Evolutionary conservation across 1,284 basidiomycete genomes (phyloP).

Genomic region (Anthracocystis panici-leucophaei): DNA sequence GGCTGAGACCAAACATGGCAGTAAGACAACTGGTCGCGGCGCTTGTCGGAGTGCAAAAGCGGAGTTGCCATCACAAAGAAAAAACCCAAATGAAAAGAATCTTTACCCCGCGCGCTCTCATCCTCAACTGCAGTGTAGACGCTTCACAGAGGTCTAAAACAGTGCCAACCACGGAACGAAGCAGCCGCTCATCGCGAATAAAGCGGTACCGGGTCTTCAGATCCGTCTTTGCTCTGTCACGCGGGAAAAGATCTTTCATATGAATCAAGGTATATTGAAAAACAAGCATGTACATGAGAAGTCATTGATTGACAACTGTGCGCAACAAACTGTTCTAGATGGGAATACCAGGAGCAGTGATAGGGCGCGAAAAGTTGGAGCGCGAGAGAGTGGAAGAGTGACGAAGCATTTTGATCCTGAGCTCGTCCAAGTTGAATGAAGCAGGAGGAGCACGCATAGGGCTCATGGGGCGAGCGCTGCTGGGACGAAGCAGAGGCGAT

Average conservation of each 20-base stretch:
- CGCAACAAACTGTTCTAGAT: not conserved
- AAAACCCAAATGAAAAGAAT: not conserved
- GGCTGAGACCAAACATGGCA: conserved; percentile 1
- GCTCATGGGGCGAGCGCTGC: conserved; percentile 40
- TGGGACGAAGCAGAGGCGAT: conserved; percentile 25
- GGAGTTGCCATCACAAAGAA: too few relatives aligned
- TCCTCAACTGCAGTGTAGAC: not conserved
- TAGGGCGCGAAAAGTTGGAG: conserved; percentile 27
- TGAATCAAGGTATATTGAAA: not conserved
- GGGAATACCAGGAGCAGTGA: conserved; percentile 41
- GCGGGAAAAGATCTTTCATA: conserved; percentile 1
- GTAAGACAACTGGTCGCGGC: not conserved
- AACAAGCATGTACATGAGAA: not conserved
- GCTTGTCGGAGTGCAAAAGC: conserved; percentile 4
- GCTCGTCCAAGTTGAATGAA: conserved; percentile 40
- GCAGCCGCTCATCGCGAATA: too few relatives aligned
- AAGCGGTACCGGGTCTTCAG: too few relatives aligned
- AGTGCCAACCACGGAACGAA: too few relatives aligned
- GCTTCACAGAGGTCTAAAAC: not conserved
- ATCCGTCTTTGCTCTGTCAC: not conserved
- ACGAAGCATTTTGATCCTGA: conserved; percentile 47
- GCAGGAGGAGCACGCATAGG: conserved; percentile 40
- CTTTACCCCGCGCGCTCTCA: not conserved
- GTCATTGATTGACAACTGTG: too few relatives aligned
- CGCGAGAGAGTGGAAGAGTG: conserved; percentile 30